phyloP scores from a whole-genome alignment of 164 flowering plant genomes.

The Nymphaea thermarum region DNA sequence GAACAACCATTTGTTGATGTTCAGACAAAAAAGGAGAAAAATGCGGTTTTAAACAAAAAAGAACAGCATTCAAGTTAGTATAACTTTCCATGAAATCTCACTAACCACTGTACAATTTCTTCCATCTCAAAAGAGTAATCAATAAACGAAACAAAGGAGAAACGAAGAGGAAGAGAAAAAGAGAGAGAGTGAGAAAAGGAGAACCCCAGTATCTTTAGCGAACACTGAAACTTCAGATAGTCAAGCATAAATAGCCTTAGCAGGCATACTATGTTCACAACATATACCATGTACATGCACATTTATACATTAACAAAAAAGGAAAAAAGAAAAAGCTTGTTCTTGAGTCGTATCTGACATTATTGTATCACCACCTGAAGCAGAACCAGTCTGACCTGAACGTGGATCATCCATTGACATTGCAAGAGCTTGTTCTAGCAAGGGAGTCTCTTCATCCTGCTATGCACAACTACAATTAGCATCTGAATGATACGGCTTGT shows the following conservation, averaged over 20 bases:
- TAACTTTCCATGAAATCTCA: not conserved
- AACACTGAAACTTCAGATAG: no score
- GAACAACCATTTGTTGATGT: no score
- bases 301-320: no score
- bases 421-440: slow-evolving; percentile 67
- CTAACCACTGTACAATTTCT: slow-evolving; percentile 12
- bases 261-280: no score
- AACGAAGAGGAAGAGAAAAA: not conserved
- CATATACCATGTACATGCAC: no score
- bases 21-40: no score
- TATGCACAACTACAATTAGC: not conserved
- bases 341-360: slow-evolving; percentile 60
- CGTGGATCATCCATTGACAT: slow-evolving; percentile 73
- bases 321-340: no score
- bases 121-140: slow-evolving; percentile 2
- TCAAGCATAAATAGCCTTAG: no score
- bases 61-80: no score
- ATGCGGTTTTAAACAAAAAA: no score
- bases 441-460: slow-evolving; percentile 68
- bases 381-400: slow-evolving; percentile 12
- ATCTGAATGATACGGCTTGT: not conserved
- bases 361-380: slow-evolving; percentile 34
- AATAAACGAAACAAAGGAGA: no score
- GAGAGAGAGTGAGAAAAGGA: not conserved
- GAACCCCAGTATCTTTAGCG: no score